These are phyloP conservation scores for Psidium guajava DNA, from an alignment of 345 rosid species.

Conservation along the genomic window DNA sequence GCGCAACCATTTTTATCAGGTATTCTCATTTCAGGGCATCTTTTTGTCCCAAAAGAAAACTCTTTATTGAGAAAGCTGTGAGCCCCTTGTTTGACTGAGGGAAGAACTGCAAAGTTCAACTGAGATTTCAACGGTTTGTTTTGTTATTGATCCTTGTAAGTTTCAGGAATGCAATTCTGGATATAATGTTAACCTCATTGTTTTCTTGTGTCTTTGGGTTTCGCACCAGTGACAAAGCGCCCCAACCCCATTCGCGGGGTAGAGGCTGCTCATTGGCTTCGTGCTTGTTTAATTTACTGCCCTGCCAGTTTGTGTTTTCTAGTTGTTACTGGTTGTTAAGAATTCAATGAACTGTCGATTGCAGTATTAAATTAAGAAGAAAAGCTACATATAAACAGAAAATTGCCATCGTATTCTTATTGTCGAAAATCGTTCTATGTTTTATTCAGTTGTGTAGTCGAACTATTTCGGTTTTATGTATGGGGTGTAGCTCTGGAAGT, in stretches of 20 bases:
- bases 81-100: neutral
- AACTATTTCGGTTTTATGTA: neutral
- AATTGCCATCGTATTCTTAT: neutral
- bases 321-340: neutral
- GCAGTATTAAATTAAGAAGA: neutral
- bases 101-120: neutral
- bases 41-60: neutral
- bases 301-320: neutral
- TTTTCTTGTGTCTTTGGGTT: neutral
- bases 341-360: neutral
- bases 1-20: constrained; percentile 79
- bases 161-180: neutral
- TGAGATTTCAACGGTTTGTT: neutral
- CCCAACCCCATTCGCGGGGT: neutral
- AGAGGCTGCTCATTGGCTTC: neutral
- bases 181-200: neutral
- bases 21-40: constrained; percentile 3
- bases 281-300: neutral
- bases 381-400: neutral
- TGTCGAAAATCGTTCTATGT: neutral
- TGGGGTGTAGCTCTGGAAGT: constrained; percentile 62
- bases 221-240: neutral
- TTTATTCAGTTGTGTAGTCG: neutral
- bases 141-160: neutral
- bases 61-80: neutral